Evolutionary conservation across 768 basidiomycete genomes (phyloP), one percentile per base, ranked within the genome.

Genomic region (Multifurca ochricompacta): DNA sequence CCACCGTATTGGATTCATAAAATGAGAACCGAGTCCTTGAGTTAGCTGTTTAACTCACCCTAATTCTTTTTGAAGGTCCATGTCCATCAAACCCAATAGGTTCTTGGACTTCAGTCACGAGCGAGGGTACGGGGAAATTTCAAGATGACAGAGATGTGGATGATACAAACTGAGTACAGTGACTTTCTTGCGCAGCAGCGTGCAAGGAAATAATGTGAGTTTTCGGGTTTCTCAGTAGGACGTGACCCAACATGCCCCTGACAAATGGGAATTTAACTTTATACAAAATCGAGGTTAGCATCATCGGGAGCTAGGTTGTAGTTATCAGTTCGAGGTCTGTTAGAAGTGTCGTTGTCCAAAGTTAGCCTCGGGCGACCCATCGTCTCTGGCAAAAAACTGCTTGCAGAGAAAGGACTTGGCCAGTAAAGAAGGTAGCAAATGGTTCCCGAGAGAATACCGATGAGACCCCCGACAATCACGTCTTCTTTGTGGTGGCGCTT

Each of bases 401-500:
- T 60, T n/a, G 57, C 58, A 39, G 72, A 68, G 63, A 84, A 80
- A 2, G 83, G 83, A 55, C 68, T 82, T 40, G 80, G 81, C 81
- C 82, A 85, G 65, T 82, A 85, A 32, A 80, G 73, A 53, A 77
- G 70, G 64, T 82, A 85, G 61, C 73, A 74, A 51, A 77, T 64
- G 9, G 68, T 65, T 13, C 79, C 76, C 14, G 73, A 77, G 28
- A 75, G 28, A 6, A 76, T 70, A 31, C 84, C 84, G 44, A 85
- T 78, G 21, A 78, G 58, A 54, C 77, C 75, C 23, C 84, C 84
- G 8, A 77, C 79, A 50, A 85, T 75, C 13, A 85, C 77, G 62
- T 86, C 84, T 66, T 83, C 83, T 65, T 77, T 79, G 66, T 83
- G 81, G 64, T 86, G 83, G 60, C 78, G 69, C 83, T 85, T 63